A percentile compares a stretch with the other conserved stretches of the same genome.
phyloP scores from a whole-genome alignment of 331 rosid genomes.

The Pyracantha coccinea region DNA sequence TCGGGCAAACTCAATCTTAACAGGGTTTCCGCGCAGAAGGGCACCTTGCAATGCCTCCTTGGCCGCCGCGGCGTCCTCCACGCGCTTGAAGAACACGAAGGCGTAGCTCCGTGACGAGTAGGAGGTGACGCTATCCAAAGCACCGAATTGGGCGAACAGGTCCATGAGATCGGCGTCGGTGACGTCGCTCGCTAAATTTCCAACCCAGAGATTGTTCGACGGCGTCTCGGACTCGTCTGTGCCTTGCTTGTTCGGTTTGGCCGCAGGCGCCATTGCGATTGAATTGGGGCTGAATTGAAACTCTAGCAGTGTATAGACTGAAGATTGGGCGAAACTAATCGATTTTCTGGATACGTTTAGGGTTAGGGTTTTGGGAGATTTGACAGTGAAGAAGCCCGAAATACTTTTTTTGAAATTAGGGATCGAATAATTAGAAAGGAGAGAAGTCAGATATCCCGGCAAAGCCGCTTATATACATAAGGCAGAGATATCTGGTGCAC shows the following conservation, averaged over 20 bases:
- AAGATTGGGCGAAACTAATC: background rate
- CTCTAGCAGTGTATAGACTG: background rate
- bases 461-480: no score
- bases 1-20: slow-evolving; percentile 79
- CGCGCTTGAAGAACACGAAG: slow-evolving; percentile 59
- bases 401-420: background rate
- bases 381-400: background rate
- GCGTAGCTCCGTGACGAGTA: slow-evolving; percentile 77
- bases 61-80: slow-evolving; percentile 87
- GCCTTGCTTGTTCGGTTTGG: slow-evolving; percentile 27
- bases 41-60: slow-evolving; percentile 72
- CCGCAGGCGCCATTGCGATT: slow-evolving; percentile 49
- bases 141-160: slow-evolving; percentile 61
- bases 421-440: background rate
- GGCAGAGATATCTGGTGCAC: no score
- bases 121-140: slow-evolving; percentile 66
- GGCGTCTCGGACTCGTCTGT: slow-evolving; percentile 39
- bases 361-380: background rate
- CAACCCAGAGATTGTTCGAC: slow-evolving; percentile 84
- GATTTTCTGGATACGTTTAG: background rate
- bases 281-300: background rate
- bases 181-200: slow-evolving; percentile 60
- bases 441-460: no score
- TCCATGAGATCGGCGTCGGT: slow-evolving; percentile 66
- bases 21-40: slow-evolving; percentile 35